Percentiles rank a stretch among this genome's conserved stretches.
These are phyloP conservation scores for Ceratocystis huliohia DNA, from an alignment of 2,329 filamentous ascomycete species.

Conservation along the genomic window DNA sequence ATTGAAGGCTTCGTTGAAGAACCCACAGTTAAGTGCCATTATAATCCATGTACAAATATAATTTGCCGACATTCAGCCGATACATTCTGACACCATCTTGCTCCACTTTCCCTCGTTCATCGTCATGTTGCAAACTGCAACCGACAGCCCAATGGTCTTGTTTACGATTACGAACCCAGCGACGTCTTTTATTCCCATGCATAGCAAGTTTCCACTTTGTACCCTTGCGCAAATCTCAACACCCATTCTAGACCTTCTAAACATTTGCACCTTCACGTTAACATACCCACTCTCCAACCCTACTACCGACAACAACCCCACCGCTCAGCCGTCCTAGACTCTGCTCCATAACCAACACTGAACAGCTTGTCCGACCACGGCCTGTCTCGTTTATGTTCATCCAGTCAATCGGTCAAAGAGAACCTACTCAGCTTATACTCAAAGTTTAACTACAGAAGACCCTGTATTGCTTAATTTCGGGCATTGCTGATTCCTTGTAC, in stretches of 20 bases:
- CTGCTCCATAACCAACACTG: too few species aligned
- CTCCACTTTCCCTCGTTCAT: slow-evolving; percentile 1
- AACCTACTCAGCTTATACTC: background rate
- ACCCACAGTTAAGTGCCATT: too few species aligned
- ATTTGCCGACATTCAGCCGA: background rate
- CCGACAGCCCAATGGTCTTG: background rate
- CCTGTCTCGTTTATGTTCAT: too few species aligned
- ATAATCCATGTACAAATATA: too few species aligned
- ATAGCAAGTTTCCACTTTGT: background rate
- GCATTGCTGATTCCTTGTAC: background rate
- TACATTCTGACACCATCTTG: background rate
- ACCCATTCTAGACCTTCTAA: too few species aligned
- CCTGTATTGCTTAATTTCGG: background rate
- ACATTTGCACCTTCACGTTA: too few species aligned
- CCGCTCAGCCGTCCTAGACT: too few species aligned
- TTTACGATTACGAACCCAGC: background rate
- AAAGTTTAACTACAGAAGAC: background rate
- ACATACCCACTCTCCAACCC: too few species aligned
- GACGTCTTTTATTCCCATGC: background rate
- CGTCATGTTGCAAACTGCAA: background rate
- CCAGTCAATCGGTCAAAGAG: too few species aligned
- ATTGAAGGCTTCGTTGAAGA: too few species aligned
- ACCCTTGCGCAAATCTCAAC: background rate
- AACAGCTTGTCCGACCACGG: too few species aligned
- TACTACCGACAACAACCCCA: too few species aligned